Base-by-base conservation (phyloP, 75 land plant genomes). In the Sequoiadendron giganteum region DNA sequence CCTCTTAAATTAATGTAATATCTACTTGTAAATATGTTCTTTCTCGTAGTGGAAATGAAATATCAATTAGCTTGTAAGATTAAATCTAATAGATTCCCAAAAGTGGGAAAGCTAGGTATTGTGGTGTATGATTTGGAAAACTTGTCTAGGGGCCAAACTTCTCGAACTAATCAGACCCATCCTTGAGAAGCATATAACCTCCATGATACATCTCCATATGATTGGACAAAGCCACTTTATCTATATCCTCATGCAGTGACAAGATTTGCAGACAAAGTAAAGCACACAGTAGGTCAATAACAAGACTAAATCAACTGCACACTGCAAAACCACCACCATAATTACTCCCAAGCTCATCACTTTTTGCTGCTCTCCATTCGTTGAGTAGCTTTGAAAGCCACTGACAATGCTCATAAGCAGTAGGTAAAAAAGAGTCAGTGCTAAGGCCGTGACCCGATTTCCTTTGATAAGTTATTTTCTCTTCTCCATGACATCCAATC, bases 191-290 rank as follows among this genome's bases (percentile, higher is more conserved):
- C 19, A 56, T 11, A 73, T 73, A 73, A 9, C 13, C 77, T n/a
- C 77, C 77, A 28, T 2, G 38, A 32, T 73, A 73, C 11, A 4
- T 10, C 11, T 73, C 77, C 77, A 73, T 10, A 11, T 73, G 77
- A 73, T 73, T 32, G 30, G 77, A 73, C 30, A 73, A 28, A 0
- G 38, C 83, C 25, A 88, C 81, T 87, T 95, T 91, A 89, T 97
- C 98, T 32, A 97, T 91, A 89, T 88, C 93, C 92, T 97, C 95
- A 36, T n/a, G n/a, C 91, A 94, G 89, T 95, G 98, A 52, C 91
- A 89, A 2, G 98, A 93, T 83, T 97, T 97, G 91, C 97, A 95
- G 9, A 92, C 93, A 68, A 97, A 96, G 87, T 97, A 97, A 83
- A 97, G 79, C 18, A 97, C 93, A 1, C 93, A 94, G 81, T 97